phyloP scores from a whole-genome alignment of 2,329 filamentous ascomycete genomes.

The Venturia oleaginea region DNA sequence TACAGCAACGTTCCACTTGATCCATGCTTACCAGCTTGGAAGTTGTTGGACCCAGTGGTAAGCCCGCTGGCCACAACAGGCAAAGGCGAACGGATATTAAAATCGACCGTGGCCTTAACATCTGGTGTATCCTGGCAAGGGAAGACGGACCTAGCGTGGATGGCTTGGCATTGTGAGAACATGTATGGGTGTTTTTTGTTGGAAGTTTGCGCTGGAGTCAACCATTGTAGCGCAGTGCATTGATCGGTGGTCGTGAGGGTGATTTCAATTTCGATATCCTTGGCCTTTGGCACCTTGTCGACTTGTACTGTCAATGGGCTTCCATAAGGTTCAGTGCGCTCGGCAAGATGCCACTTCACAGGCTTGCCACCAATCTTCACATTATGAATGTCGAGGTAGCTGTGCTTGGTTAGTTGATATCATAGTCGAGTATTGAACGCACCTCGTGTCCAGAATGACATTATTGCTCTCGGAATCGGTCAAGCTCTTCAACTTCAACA shows the following conservation, averaged over 20 bases:
- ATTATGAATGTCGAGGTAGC: slow-evolving; percentile 62
- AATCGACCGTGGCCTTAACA: slow-evolving; percentile 90
- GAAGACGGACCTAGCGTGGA: slow-evolving; percentile 87
- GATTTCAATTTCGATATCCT: slow-evolving; percentile 45
- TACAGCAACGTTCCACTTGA: slow-evolving; percentile 54
- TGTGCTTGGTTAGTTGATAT: slow-evolving; percentile 16
- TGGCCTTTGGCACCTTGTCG: slow-evolving; percentile 37
- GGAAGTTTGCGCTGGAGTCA: slow-evolving; percentile 84
- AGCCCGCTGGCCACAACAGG: slow-evolving; percentile 91
- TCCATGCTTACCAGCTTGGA: slow-evolving; percentile 44
- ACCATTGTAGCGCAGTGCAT: slow-evolving; percentile 91
- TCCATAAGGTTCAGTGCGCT: slow-evolving; percentile 64
- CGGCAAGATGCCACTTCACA: slow-evolving; percentile 61
- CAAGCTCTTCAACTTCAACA: slow-evolving; percentile 66
- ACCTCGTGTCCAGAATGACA: slow-evolving; percentile 77
- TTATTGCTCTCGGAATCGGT: slow-evolving; percentile 64
- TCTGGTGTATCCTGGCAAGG: slow-evolving; percentile 97
- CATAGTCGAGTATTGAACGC: slow-evolving; percentile 5
- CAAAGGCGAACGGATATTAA: slow-evolving; percentile 76
- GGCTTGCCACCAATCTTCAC: slow-evolving; percentile 60
- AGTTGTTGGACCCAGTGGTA: slow-evolving; percentile 43
- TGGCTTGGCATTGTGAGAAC: slow-evolving; percentile 97
- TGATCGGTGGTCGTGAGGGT: slow-evolving; percentile 71
- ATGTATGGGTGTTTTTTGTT: slow-evolving; percentile 96
- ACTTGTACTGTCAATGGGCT: slow-evolving; percentile 57